These are phyloP conservation scores for Clarireedia paspali DNA, from an alignment of 2,329 filamentous ascomycete genomes.

Conservation along the genomic window DNA sequence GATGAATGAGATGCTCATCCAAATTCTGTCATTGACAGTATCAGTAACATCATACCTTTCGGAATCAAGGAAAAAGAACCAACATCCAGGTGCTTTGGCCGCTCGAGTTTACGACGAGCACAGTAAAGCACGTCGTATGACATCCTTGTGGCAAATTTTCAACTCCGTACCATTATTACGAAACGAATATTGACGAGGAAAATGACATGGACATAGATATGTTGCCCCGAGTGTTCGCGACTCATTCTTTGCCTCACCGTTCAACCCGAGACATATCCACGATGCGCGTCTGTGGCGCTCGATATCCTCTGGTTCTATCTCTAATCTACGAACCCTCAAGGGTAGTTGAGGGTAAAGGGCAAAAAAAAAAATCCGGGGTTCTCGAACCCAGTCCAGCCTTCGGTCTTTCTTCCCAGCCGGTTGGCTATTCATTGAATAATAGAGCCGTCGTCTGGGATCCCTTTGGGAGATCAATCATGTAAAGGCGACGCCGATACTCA, in stretches of 20 bases:
- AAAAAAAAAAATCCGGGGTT: constrained; percentile 6
- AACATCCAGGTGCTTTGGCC: not conserved
- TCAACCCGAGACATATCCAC: not conserved
- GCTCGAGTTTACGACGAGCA: not conserved
- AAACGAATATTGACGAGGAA: not conserved
- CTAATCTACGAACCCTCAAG: constrained; percentile 4
- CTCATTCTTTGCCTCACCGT: not conserved
- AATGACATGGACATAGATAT: not conserved
- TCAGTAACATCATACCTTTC: too few relatives aligned
- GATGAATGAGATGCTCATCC: not conserved
- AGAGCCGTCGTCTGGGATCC: not conserved
- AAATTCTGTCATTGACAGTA: too few relatives aligned
- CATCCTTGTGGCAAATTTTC: constrained; percentile 5
- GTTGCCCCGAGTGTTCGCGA: not conserved
- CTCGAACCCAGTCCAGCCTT: not conserved
- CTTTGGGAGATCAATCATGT: too few relatives aligned
- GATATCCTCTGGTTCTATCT: not conserved
- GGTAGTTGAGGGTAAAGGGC: not conserved
- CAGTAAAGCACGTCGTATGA: not conserved
- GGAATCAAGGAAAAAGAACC: too few relatives aligned
- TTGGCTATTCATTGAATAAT: not conserved
- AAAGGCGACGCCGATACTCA: too few relatives aligned
- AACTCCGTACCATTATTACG: not conserved
- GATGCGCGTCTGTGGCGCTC: not conserved
- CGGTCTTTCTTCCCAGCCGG: not conserved